Conservation (phyloP, 495 filamentous ascomycete genomes). For the Glutinoglossum americanum region DNA sequence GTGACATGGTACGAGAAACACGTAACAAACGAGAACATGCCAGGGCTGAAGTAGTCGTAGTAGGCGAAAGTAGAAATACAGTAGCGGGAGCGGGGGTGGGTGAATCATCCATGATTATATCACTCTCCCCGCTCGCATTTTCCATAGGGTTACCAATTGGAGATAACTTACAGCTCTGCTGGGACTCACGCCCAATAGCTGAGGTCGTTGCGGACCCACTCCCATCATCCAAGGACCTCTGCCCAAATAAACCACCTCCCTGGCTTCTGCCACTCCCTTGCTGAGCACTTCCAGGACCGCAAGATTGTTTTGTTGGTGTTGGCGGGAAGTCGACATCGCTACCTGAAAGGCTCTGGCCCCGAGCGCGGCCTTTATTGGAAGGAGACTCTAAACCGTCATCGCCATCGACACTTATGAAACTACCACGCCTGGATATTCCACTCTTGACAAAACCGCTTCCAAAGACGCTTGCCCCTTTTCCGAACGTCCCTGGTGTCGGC, state of each 20-base stretch:
- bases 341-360: constrained; percentile 34
- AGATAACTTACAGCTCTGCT: constrained; percentile 17
- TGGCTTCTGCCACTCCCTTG: constrained; percentile 13
- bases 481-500: constrained; percentile 34
- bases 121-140: constrained; percentile 12
- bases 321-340: constrained; percentile 62
- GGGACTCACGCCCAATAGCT: background rate
- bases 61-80: constrained; percentile 13
- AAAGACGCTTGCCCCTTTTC: constrained; percentile 45
- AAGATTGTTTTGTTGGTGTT: constrained; percentile 70
- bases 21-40: constrained; percentile 18
- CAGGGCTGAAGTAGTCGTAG: constrained; percentile 16
- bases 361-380: constrained; percentile 17
- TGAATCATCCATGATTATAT: constrained; percentile 16
- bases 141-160: constrained; percentile 8
- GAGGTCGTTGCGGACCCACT: background rate
- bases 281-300: constrained; percentile 14
- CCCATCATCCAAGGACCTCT: constrained; percentile 10
- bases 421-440: constrained; percentile 38
- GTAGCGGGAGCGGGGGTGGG: constrained; percentile 14
- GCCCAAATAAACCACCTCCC: constrained; percentile 20
- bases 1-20: constrained; percentile 13
- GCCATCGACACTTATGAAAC: constrained; percentile 56
- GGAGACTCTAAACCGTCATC: constrained; percentile 44
- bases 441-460: constrained; percentile 31